These are phyloP conservation scores for Tardiomyces blankii DNA, from an alignment of 1,139 yeast species.

Conservation along the genomic window DNA sequence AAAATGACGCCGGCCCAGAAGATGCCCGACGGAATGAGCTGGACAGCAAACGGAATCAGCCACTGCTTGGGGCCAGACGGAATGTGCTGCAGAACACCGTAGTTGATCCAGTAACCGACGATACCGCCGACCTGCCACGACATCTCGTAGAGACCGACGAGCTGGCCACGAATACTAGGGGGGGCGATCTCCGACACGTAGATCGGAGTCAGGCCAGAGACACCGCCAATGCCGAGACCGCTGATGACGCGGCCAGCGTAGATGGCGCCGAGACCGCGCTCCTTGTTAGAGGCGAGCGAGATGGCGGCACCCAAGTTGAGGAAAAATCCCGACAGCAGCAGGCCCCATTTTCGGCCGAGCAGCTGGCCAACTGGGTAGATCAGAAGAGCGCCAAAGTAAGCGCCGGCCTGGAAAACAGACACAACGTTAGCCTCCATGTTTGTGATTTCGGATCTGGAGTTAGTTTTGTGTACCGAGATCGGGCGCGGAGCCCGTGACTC, in stretches of 20 bases:
- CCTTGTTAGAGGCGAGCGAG: constrained; percentile 8
- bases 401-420: constrained; percentile 38
- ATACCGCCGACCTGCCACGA: constrained; percentile 47
- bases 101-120: constrained; percentile 20
- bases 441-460: constrained; percentile 12
- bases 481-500: neutral
- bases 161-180: constrained; percentile 42
- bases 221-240: constrained; percentile 56
- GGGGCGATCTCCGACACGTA: constrained; percentile 60
- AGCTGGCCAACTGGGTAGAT: constrained; percentile 32
- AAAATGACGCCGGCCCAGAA: constrained; percentile 35
- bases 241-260: constrained; percentile 44
- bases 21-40: constrained; percentile 35
- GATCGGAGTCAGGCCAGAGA: constrained; percentile 53
- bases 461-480: constrained; percentile 15
- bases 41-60: constrained; percentile 25
- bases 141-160: constrained; percentile 48
- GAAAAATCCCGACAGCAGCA: constrained; percentile 30
- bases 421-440: constrained; percentile 28
- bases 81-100: constrained; percentile 17
- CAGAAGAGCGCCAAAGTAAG: constrained; percentile 37
- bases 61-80: constrained; percentile 10
- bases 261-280: constrained; percentile 10
- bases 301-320: constrained; percentile 33
- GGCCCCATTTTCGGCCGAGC: constrained; percentile 31